Conservation (phyloP, 1,139 yeast species). For the Yamadazyma songkhlaensis region DNA sequence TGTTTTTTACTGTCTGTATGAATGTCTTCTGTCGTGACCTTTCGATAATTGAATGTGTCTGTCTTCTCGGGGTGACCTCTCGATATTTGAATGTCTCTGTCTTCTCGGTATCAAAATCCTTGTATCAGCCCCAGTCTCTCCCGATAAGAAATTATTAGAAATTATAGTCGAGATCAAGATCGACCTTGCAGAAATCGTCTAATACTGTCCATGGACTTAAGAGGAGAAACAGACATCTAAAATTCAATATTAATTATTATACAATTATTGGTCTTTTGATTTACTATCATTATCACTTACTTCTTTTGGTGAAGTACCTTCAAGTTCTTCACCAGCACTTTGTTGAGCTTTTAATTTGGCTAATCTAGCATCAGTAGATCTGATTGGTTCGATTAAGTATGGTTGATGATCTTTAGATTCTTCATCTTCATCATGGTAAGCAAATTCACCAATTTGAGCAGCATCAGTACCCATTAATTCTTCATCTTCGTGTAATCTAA, state of each 20-base stretch:
- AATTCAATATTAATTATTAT: not conserved
- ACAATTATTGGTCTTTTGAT: constrained; percentile 10
- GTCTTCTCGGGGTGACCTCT: no score
- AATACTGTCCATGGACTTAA: no score
- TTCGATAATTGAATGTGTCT: no score
- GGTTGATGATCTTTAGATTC: constrained; percentile 30
- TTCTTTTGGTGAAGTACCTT: constrained; percentile 18
- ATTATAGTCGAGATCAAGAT: no score
- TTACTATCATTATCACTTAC: constrained; percentile 16
- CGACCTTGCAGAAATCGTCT: no score
- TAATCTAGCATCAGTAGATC: constrained; percentile 51
- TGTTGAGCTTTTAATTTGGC: constrained; percentile 27
- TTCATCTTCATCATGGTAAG: constrained; percentile 44
- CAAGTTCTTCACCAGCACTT: constrained; percentile 16
- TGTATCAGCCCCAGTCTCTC: no score
- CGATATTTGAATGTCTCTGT: no score
- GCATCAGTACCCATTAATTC: constrained; percentile 87
- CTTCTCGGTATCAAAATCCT: no score
- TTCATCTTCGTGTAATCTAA: constrained; percentile 86
- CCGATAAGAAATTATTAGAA: no score
- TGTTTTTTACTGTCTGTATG: no score
- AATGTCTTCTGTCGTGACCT: no score
- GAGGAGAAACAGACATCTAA: not conserved
- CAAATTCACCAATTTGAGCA: constrained; percentile 84
- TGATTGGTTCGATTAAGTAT: constrained; percentile 73